Base-by-base conservation (phyloP, 331 rosid species). In the Pyrus hybrid region DNA sequence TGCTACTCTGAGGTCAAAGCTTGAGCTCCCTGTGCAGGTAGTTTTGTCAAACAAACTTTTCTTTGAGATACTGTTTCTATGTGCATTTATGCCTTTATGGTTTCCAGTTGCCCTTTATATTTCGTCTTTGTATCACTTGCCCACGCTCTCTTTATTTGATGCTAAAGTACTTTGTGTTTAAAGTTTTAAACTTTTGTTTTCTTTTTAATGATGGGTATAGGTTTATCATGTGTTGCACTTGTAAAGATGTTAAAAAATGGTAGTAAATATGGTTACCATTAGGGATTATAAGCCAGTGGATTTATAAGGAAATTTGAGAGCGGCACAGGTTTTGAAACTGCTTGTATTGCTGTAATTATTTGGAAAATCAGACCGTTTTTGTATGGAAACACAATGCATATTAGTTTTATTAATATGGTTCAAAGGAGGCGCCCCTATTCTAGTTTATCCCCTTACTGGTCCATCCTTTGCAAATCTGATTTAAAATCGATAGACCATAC, bases 11-110 rank as follows among this genome's bases (percentile, higher is more conserved):
- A 89, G 90, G 90, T 88, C 98, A 75, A 93, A 93, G 91, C 97
- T 93, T 77, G 98, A 93, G 83, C 96, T 93, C 47, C 98, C 97
- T 30, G 97, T 93, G 81, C 98, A 93, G 97, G 98, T 93, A 68
- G 79, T 57, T 84, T 80, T 22, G 68, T 77, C 62, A 37, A 74
- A 68, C 62, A 37, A 74, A 68, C 67, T 82, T 73, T 10, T 76
- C 20, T 73, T 80, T 73, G 33, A 61, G 35, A 76, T 54, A 35
- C 13, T 43, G 9, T 20, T 72, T 29, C 18, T 54, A 37, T 72
- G 54, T 68, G 37, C 9, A 1, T 76, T 68, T 67, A 57, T 73
- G 76, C 61, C 69, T 33, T 49, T 53, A 45, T 68, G 49, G 29
- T 83, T 71, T 81, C 41, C 58, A 47, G 71, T 75, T 58, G 62